Conservation (phyloP, 2,329 filamentous ascomycete species). For the Achaetomium macrosporum region DNA sequence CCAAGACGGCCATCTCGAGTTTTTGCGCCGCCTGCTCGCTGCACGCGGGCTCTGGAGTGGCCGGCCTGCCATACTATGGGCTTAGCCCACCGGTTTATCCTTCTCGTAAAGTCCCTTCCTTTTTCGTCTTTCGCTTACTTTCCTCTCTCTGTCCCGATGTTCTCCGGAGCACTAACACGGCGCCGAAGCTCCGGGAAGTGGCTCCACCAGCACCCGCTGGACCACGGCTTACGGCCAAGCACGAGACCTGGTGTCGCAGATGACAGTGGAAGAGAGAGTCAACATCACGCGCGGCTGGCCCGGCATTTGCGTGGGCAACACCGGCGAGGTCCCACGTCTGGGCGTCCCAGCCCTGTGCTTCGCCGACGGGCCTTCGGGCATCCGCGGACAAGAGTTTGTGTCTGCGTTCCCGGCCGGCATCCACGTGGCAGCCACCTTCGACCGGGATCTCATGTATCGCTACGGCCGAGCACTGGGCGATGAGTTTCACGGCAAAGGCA, state of each 20-base stretch:
- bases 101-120: constrained; percentile 23
- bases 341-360: constrained; percentile 39
- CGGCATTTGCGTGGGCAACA: constrained; percentile 31
- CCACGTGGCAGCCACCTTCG: constrained; percentile 66
- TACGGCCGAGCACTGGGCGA: constrained; percentile 62
- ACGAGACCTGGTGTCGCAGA: constrained; percentile 30
- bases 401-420: constrained; percentile 59
- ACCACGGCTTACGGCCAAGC: constrained; percentile 32
- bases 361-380: constrained; percentile 36
- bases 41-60: constrained; percentile 11
- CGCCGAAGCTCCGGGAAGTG: constrained; percentile 26
- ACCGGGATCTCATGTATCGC: constrained; percentile 57
- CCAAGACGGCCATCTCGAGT: constrained; percentile 14
- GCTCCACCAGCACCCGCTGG: constrained; percentile 30
- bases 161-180: constrained; percentile 1
- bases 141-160: background rate
- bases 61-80: constrained; percentile 31
- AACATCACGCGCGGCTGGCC: constrained; percentile 35
- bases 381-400: constrained; percentile 32
- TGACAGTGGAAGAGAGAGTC: constrained; percentile 37
- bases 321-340: constrained; percentile 33
- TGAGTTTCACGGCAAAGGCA: constrained; percentile 63
- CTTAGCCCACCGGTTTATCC: constrained; percentile 33
- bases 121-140: background rate
- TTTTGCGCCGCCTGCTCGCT: constrained; percentile 12